Base-by-base conservation (phyloP, 2,329 filamentous ascomycete species). In the Arthroderma sp. region DNA sequence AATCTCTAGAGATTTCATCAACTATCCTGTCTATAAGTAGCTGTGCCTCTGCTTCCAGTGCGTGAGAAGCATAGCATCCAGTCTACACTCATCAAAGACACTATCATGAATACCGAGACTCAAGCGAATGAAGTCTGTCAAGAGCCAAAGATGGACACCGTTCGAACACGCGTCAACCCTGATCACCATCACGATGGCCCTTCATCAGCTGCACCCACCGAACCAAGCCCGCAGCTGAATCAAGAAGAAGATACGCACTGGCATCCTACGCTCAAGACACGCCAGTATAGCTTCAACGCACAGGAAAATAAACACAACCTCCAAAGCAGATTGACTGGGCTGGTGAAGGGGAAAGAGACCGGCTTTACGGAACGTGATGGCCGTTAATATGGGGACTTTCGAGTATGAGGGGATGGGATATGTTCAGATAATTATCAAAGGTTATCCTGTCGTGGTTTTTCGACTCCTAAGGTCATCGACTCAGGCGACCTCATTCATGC, bases 251-350 rank as follows among this genome's bases (percentile, higher is more conserved):
- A 39, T 31, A 2, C 23, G 6, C 25, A 19, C 33, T 71, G 70
- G 68, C 64, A 63, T 44, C 70, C 70, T 2, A 61, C 38, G 15
- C 51, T 66, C 41, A 63, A 64, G 43, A 1, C 9, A 19, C 68
- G 67, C 17, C 63, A 63, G 15, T 69, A 69, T 56, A 72, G 68
- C 59, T 73, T 70, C 70, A 71, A 64, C 56, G 60, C 65, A 47
- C 62, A 73, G 61, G 83, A 86, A 69, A 76, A 81, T 54, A 83
- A 86, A 68, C 79, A 82, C 65, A 56, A 80, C 51, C 72, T 72
- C 4, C 76, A 82, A 63, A 71, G 74, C 37, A 73, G 64, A 59
- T 56, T 69, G 57, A 59, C 68, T 35, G 58, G 60, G 35, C 43
- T 63, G 47, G 65, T 66, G 61, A 65, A 78, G 64, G 77, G 80